Evolutionary conservation across 192 early-diverging fungal species (phyloP).

Genomic region (Lobosporangium transversale): DNA sequence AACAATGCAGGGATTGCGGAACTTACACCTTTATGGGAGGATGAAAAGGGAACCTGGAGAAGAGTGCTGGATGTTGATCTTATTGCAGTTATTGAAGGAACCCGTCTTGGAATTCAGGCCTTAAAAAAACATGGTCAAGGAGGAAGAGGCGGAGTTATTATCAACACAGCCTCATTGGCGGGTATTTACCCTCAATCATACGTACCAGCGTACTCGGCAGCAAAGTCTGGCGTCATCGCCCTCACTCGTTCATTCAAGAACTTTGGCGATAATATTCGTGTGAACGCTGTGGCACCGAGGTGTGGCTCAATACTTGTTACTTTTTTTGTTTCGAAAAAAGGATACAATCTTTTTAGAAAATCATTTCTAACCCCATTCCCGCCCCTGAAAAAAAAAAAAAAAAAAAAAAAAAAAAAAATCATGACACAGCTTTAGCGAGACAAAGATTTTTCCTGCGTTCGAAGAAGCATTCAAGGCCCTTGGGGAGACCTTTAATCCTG

Average conservation of each 20-base stretch:
- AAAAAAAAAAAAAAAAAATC: background rate
- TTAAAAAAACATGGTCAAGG: constrained; percentile 57
- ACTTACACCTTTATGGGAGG: constrained; percentile 16
- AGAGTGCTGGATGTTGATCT: constrained; percentile 79
- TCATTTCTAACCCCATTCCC: background rate
- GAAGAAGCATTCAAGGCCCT: too few species aligned
- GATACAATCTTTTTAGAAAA: background rate
- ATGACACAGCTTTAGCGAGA: too few species aligned
- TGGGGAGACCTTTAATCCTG: too few species aligned
- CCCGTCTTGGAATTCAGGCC: constrained; percentile 69
- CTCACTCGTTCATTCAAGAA: constrained; percentile 64
- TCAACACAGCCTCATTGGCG: constrained; percentile 82
- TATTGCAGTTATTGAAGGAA: constrained; percentile 76
- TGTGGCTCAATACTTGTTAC: background rate
- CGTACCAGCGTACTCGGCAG: constrained; percentile 78
- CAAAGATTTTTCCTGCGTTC: too few species aligned
- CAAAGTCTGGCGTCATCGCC: constrained; percentile 76
- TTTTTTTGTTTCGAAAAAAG: too few species aligned
- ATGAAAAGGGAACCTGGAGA: too few species aligned
- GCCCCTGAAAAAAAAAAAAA: constrained; percentile 2
- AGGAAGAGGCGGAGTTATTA: constrained; percentile 71
- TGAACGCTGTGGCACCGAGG: constrained; percentile 66
- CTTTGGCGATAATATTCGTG: constrained; percentile 55
- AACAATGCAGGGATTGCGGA: too few species aligned
- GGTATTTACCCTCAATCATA: constrained; percentile 64